Evolutionary conservation across 129 eudicot species (phyloP).

Genomic region (Sambucus nigra): DNA sequence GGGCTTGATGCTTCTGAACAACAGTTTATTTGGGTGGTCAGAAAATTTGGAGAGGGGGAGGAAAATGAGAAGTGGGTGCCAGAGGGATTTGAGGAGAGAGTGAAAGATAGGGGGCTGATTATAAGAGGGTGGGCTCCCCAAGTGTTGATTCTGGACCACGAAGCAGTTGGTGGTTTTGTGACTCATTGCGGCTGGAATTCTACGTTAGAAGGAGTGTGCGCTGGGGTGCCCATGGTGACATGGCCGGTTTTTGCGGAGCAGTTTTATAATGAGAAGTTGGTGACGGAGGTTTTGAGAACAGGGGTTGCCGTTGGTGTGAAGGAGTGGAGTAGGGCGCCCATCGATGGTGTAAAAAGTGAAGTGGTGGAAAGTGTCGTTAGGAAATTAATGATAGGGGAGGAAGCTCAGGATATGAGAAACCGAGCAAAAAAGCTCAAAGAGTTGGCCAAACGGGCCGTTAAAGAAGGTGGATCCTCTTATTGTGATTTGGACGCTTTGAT

Average conservation of each 20-base stretch:
- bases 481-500: constrained; percentile 12
- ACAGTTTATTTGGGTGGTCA: no score
- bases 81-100: no score
- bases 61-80: constrained; percentile 1
- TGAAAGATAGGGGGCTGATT: constrained; percentile 1
- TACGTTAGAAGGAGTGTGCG: background rate
- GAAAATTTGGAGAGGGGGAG: constrained; percentile 12
- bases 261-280: no score
- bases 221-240: constrained; percentile 6
- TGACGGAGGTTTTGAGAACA: no score
- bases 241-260: constrained; percentile 11
- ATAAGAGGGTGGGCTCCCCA: constrained; percentile 12
- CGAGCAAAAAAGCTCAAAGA: constrained; percentile 16
- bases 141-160: background rate
- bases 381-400: constrained; percentile 20
- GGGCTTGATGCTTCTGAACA: constrained; percentile 17
- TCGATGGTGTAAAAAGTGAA: constrained; percentile 14
- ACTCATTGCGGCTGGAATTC: constrained; percentile 11
- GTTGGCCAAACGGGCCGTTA: constrained; percentile 27
- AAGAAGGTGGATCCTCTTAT: constrained; percentile 39
- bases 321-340: background rate
- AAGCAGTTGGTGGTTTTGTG: constrained; percentile 8
- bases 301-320: constrained; percentile 1
- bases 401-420: constrained; percentile 20
- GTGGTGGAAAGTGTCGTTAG: constrained; percentile 19